Conservation (phyloP, 2,329 filamentous ascomycete genomes). For the Dactylellina cionopaga region DNA sequence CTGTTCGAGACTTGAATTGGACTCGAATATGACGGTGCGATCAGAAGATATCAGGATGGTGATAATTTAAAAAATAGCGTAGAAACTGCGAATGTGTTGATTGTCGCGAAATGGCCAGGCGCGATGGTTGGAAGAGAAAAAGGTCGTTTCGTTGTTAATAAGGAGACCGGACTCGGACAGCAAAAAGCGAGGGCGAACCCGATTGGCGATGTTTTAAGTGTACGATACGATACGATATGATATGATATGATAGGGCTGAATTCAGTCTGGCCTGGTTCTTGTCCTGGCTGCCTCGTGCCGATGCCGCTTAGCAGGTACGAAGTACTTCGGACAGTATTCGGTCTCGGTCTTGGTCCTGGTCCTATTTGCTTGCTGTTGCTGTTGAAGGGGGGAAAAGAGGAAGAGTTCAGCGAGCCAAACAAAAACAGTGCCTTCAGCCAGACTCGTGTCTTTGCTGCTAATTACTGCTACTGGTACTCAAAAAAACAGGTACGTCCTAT, state of each 20-base stretch:
- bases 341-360: too few species aligned
- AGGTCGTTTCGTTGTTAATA: not conserved
- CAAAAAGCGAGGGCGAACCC: slow-evolving; percentile 7
- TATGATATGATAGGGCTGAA: slow-evolving; percentile 23
- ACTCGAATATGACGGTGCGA: too few species aligned
- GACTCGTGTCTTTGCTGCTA: not conserved
- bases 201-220: slow-evolving; percentile 49
- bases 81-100: too few species aligned
- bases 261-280: too few species aligned
- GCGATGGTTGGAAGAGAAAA: not conserved
- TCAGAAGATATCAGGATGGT: too few species aligned
- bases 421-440: slow-evolving; percentile 16
- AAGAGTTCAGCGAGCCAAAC: slow-evolving; percentile 35
- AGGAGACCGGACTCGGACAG: not conserved
- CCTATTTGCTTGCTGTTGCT: not conserved
- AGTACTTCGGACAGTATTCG: not conserved
- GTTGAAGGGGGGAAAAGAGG: slow-evolving; percentile 21
- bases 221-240: too few species aligned
- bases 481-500: not conserved
- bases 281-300: slow-evolving; percentile 27
- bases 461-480: not conserved
- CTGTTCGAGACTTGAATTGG: too few species aligned
- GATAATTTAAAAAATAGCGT: too few species aligned
- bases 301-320: slow-evolving; percentile 16
- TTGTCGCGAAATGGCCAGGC: too few species aligned